Evolutionary conservation across 306 rosid genomes (phyloP).

Genomic region (Acmispon strigosus): DNA sequence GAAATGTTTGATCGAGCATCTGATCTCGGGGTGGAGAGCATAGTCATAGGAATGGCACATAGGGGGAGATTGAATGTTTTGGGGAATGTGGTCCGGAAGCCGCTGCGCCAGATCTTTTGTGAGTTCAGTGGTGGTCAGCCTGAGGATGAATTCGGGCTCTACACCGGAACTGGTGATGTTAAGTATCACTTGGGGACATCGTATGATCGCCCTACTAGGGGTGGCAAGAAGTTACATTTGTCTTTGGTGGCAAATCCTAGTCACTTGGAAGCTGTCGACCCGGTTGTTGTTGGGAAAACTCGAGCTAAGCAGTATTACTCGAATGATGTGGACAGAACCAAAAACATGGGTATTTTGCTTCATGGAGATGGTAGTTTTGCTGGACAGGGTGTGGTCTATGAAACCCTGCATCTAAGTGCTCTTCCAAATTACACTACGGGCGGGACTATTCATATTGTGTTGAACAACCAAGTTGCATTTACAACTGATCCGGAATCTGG

Average conservation of each 20-base stretch:
- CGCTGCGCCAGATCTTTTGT: constrained; percentile 81
- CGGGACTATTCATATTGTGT: constrained; percentile 87
- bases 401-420: constrained; percentile 92
- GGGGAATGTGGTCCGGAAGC: constrained; percentile 92
- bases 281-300: constrained; percentile 91
- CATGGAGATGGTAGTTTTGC: constrained; percentile 99
- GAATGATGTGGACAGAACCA: constrained; percentile 62
- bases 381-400: constrained; percentile 97
- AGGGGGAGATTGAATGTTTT: constrained; percentile 80
- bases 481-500: constrained; percentile 88
- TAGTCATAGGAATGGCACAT: constrained; percentile 94
- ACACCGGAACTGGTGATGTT: constrained; percentile 96
- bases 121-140: constrained; percentile 86
- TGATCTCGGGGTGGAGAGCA: constrained; percentile 96
- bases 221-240: constrained; percentile 76
- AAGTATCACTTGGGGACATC: constrained; percentile 94
- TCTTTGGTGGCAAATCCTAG: constrained; percentile 95
- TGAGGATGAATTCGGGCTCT: constrained; percentile 82
- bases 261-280: constrained; percentile 96
- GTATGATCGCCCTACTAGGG: constrained; percentile 90
- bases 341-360: constrained; percentile 78
- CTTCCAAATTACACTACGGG: constrained; percentile 95
- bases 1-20: constrained; percentile 90
- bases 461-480: constrained; percentile 94
- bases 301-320: constrained; percentile 89